Base-by-base conservation (phyloP, 2,329 filamentous ascomycete genomes). In the Trichoderma brevicompactum region DNA sequence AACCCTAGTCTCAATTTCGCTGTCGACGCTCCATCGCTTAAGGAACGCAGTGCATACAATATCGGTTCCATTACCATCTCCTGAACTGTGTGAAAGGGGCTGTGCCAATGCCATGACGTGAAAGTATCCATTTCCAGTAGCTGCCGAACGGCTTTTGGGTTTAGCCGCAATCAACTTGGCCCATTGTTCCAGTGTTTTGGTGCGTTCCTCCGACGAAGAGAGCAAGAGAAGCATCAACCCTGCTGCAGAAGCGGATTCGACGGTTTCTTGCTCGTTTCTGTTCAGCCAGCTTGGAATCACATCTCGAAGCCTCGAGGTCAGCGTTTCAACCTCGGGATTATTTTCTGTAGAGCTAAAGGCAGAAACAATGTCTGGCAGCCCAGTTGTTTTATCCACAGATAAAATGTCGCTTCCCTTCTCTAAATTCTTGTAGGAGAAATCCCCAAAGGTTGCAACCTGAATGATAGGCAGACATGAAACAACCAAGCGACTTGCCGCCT, bases 401-500 rank as follows among this genome's bases (percentile, higher is more conserved):
- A 77, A 46, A 2, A 74, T 43, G 6, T 72, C 58, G 19, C 69
- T 50, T 7, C 76, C 76, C 3, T 70, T 66, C 6, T 67, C 38
- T 7, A 72, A 41, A 2, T 48, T 12, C 34, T 68, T 49, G 7
- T 50, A 52, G 3, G 67, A 17, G 40, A 41, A 62, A 5, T 58
- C 49, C 4, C 60, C 67, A 0, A 77, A 65, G 3, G 75, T 63
- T 3, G 73, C 72, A n/a, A 77, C 70, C 64, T 85, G 79, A 2
- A 86, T 71, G 1, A 83, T 63, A 0, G 85, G 84, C 9, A 82
- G 75, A 0, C 79, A 74, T 5, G 87, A 82, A 7, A 85, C 79
- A 10, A 89, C 79, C 1, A 92, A 79, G n/a, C 79, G 80, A 69
- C 86, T 83, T 13, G 82, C 81, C 0, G 87, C 85, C 70, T 90